Conservation (phyloP, 2,329 filamentous ascomycete genomes). For the Fusarium metavorans region DNA sequence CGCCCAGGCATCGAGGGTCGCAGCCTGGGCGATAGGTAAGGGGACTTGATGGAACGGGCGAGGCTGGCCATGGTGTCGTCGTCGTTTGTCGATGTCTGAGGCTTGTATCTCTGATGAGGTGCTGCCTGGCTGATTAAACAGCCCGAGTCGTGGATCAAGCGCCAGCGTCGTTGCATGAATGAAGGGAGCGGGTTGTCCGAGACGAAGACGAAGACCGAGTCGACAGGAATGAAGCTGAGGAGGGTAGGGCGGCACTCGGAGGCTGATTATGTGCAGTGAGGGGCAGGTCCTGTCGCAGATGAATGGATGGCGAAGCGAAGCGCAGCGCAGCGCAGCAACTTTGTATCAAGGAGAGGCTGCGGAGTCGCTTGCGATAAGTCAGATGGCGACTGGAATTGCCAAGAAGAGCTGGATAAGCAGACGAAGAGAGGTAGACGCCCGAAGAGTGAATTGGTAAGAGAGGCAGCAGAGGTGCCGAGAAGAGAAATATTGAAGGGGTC, state of each 20-base stretch:
- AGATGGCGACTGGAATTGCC: conserved; percentile 23
- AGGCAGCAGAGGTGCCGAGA: conserved; percentile 20
- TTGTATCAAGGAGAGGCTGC: conserved; percentile 20
- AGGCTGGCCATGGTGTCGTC: conserved; percentile 59
- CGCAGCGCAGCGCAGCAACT: conserved; percentile 12
- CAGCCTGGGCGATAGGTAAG: conserved; percentile 57
- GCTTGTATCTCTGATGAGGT: conserved; percentile 19
- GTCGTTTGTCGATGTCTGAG: conserved; percentile 25
- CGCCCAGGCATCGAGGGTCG: conserved; percentile 59
- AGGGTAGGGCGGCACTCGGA: conserved; percentile 13
- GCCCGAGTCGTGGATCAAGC: conserved; percentile 36
- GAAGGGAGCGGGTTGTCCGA: not conserved
- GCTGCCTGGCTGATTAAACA: conserved; percentile 33
- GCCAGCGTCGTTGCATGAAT: conserved; percentile 39
- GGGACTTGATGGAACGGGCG: conserved; percentile 62
- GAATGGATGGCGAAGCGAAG: conserved; percentile 22
- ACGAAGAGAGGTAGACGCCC: conserved; percentile 10
- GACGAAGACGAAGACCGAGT: not conserved
- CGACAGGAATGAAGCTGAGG: conserved; percentile 18
- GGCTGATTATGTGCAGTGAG: conserved; percentile 23
- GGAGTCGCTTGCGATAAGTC: conserved; percentile 7
- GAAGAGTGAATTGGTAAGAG: conserved; percentile 1
- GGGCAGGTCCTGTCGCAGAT: conserved; percentile 19
- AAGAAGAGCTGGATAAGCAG: conserved; percentile 19
- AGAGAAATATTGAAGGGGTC: conserved; percentile 28